Evolutionary conservation across 768 basidiomycete species (phyloP).

Genomic region (Tubosaeta sp.): DNA sequence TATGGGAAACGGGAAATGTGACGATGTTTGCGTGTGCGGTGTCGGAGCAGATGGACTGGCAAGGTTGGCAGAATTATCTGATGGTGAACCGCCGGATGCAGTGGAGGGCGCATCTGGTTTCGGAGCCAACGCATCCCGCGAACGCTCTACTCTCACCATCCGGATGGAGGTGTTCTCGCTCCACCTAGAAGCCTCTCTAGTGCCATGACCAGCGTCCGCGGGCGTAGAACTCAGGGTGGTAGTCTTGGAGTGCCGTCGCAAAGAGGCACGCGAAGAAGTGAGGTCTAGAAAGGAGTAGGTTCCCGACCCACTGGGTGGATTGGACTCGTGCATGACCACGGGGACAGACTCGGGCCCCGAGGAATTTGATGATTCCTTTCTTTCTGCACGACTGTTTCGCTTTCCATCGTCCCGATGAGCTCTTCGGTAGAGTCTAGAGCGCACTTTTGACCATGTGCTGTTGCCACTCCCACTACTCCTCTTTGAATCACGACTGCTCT

Average conservation of each 20-base stretch:
- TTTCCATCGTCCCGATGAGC: conserved; percentile 29
- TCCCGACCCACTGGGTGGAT: conserved; percentile 26
- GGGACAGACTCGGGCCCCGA: conserved; percentile 30
- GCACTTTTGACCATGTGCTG: conserved; percentile 31
- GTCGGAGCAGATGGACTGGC: conserved; percentile 19
- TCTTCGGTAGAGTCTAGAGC: conserved; percentile 27
- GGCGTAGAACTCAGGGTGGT: conserved; percentile 26
- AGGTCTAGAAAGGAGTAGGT: conserved; percentile 33
- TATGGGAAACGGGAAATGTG: conserved; percentile 42
- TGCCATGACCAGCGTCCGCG: conserved; percentile 24
- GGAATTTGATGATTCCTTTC: conserved; percentile 20
- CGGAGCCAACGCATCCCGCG: conserved; percentile 9
- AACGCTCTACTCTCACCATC: conserved; percentile 17
- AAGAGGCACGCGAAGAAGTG: conserved; percentile 24
- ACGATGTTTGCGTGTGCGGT: conserved; percentile 22
- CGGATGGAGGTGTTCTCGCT: conserved; percentile 18
- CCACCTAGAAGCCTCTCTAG: conserved; percentile 7
- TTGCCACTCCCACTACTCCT: conserved; percentile 21
- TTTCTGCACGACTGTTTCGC: conserved; percentile 14
- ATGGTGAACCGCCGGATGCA: conserved; percentile 28
- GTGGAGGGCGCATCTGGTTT: conserved; percentile 34
- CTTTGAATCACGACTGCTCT: conserved; percentile 17
- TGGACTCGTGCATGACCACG: conserved; percentile 26
- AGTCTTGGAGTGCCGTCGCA: conserved; percentile 22
- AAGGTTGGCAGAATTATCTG: conserved; percentile 19